A percentile compares a stretch with the other conserved stretches of the same genome.
Evolutionary conservation across 306 rosid genomes (phyloP).

Genomic region (Sicyos baderoa): DNA sequence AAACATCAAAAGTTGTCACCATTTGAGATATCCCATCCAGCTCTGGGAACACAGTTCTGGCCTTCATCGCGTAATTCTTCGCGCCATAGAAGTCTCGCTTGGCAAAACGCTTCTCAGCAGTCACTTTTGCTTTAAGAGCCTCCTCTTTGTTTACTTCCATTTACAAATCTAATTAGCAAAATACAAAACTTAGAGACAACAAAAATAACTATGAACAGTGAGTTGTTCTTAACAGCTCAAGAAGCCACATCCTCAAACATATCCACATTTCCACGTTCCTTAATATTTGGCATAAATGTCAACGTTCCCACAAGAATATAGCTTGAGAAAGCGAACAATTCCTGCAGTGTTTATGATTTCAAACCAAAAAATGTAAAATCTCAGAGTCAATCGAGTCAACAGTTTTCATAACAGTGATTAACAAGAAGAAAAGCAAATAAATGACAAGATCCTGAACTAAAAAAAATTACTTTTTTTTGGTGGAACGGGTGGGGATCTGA

Average conservation of each 20-base stretch:
- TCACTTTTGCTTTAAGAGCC: slow-evolving; percentile 69
- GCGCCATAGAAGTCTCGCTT: slow-evolving; percentile 67
- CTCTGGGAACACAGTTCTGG: slow-evolving; percentile 60
- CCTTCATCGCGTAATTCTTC: slow-evolving; percentile 59
- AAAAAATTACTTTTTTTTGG: no score
- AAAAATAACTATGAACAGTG: slow-evolving; percentile 41
- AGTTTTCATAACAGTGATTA: not conserved
- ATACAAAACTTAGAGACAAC: slow-evolving; percentile 29
- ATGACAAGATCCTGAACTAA: slow-evolving; percentile 17
- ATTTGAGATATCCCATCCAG: slow-evolving; percentile 82
- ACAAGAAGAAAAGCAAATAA: not conserved
- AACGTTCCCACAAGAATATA: slow-evolving; percentile 11
- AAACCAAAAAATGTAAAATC: not conserved
- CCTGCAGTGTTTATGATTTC: not conserved
- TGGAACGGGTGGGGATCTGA: no score
- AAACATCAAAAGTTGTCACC: slow-evolving; percentile 90
- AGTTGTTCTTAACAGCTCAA: slow-evolving; percentile 22
- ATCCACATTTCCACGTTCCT: slow-evolving; percentile 51
- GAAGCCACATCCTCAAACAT: slow-evolving; percentile 34
- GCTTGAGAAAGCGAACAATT: slow-evolving; percentile 9
- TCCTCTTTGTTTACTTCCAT: slow-evolving; percentile 84
- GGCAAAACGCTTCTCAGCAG: slow-evolving; percentile 74
- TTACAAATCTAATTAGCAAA: slow-evolving; percentile 38
- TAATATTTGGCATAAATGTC: slow-evolving; percentile 22
- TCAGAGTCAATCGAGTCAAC: slow-evolving; percentile 6